Percentiles rank a stretch among this genome's conserved stretches.
Conservation (phyloP, 78 protist species). For the Dictyostelium capitatum region DNA sequence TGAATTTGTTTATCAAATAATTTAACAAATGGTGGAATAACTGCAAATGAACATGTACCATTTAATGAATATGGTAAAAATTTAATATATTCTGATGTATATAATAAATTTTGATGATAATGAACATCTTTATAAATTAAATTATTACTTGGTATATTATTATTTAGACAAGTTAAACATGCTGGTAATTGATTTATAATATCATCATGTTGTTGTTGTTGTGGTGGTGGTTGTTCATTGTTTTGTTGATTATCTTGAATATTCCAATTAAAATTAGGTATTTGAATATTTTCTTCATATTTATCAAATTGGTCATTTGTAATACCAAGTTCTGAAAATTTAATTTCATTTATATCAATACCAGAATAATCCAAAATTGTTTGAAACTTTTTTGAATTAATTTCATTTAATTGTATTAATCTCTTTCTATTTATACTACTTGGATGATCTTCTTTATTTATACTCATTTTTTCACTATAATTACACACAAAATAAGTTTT, state of each 20-base stretch:
- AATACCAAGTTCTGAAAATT: not conserved
- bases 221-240: not conserved
- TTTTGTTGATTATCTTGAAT: not conserved
- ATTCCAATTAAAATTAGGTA: not conserved
- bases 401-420: not conserved
- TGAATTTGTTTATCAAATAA: slow-evolving; percentile 11
- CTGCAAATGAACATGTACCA: not conserved
- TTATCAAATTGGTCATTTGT: not conserved
- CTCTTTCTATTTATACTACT: not conserved
- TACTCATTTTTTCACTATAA: too few species aligned
- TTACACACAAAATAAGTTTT: too few species aligned
- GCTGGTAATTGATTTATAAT: not conserved
- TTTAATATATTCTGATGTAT: not conserved
- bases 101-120: slow-evolving; percentile 1
- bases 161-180: not conserved
- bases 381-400: not conserved
- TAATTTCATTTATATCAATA: not conserved
- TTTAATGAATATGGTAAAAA: not conserved
- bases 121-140: slow-evolving; percentile 3
- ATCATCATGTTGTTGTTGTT: not conserved
- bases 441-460: not conserved
- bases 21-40: not conserved
- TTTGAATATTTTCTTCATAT: not conserved
- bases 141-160: not conserved
- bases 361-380: not conserved